Conservation (phyloP, 352 stramenopile genomes). For the Globisporangium emineosum region DNA sequence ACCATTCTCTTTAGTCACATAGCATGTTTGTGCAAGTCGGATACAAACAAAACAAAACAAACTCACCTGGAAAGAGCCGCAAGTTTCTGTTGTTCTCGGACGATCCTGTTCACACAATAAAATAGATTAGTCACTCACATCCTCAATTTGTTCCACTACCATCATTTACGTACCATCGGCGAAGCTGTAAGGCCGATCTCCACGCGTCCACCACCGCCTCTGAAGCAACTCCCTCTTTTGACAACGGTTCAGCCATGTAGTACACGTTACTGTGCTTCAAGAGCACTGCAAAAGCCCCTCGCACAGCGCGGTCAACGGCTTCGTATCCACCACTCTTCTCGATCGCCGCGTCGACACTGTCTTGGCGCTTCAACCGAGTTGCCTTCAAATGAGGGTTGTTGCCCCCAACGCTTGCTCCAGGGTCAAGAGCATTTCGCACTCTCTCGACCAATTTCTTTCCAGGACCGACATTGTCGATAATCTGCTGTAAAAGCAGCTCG, state of each 20-base stretch:
- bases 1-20: background rate
- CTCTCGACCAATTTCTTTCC: constrained; percentile 83
- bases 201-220: constrained; percentile 73
- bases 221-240: constrained; percentile 49
- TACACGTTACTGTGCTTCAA: constrained; percentile 79
- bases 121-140: background rate
- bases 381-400: constrained; percentile 62
- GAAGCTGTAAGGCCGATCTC: constrained; percentile 72
- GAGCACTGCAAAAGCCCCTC: constrained; percentile 72
- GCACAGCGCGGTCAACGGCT: constrained; percentile 75
- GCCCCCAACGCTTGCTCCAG: constrained; percentile 27
- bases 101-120: constrained; percentile 49
- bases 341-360: constrained; percentile 79
- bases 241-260: constrained; percentile 67
- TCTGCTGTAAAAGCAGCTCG: constrained; percentile 59
- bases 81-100: constrained; percentile 85
- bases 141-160: background rate
- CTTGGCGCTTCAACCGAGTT: constrained; percentile 67
- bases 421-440: constrained; percentile 69
- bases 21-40: too few relatives aligned
- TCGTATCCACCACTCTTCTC: constrained; percentile 86
- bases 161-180: constrained; percentile 57
- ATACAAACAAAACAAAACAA: background rate
- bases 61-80: constrained; percentile 55
- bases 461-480: constrained; percentile 64